Conservation (phyloP, 1,284 basidiomycete genomes). For the Tausonia pullulans region DNA sequence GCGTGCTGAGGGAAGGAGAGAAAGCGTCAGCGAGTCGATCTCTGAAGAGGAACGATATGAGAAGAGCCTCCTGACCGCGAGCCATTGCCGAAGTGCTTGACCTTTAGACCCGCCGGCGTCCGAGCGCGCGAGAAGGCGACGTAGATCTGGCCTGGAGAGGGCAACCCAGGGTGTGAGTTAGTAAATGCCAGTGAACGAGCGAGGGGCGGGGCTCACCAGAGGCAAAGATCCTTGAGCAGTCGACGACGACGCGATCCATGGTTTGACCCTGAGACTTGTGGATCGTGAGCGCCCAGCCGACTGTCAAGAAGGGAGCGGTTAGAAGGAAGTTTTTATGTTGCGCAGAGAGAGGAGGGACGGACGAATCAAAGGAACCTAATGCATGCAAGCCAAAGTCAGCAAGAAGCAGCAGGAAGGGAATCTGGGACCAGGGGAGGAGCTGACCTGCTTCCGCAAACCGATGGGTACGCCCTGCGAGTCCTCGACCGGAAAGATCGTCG, state of each 20-base stretch:
- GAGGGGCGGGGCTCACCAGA: neutral
- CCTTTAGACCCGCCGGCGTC: neutral
- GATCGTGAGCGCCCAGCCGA: conserved; percentile 5
- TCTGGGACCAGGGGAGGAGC: neutral
- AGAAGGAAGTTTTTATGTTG: neutral
- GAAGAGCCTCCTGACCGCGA: no score
- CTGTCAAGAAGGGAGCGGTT: neutral
- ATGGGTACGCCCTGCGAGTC: neutral
- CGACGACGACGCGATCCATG: conserved; percentile 1
- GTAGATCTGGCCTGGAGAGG: conserved; percentile 1
- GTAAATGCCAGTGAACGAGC: neutral
- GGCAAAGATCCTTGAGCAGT: neutral
- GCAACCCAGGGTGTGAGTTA: neutral
- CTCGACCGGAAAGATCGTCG: neutral
- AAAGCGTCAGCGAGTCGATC: no score
- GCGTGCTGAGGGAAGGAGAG: no score
- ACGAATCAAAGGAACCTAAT: neutral
- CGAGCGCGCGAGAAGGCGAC: conserved; percentile 1
- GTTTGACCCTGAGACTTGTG: conserved; percentile 13
- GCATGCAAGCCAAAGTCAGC: neutral
- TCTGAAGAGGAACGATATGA: no score
- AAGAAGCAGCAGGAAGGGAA: neutral
- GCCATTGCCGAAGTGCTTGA: neutral
- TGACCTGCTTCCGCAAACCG: neutral
- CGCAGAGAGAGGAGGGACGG: neutral